Percentiles rank a stretch among this genome's conserved stretches.
These are phyloP conservation scores for Venturia nashicola DNA, from an alignment of 2,329 filamentous ascomycete genomes.

Conservation along the genomic window DNA sequence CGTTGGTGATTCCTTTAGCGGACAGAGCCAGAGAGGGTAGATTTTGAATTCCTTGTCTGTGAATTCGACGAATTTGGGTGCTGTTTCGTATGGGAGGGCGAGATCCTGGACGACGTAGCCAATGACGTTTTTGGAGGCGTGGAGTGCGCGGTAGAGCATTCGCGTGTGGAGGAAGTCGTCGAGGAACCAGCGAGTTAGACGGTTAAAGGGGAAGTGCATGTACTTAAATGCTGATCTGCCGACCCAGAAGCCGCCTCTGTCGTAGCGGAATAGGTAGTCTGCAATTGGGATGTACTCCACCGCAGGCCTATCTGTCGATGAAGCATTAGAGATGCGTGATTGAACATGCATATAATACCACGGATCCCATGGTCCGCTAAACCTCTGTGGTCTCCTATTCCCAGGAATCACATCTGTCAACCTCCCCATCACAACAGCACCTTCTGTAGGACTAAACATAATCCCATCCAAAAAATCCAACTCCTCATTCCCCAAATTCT, in stretches of 20 bases:
- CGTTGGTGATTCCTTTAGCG: constrained; percentile 13
- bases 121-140: constrained; percentile 47
- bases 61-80: constrained; percentile 9
- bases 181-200: constrained; percentile 46
- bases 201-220: constrained; percentile 53
- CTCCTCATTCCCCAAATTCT: constrained; percentile 24
- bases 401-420: constrained; percentile 21
- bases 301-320: constrained; percentile 14
- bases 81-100: constrained; percentile 28
- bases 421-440: constrained; percentile 33
- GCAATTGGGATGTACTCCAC: constrained; percentile 47
- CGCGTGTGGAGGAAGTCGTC: constrained; percentile 52
- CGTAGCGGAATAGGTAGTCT: constrained; percentile 64
- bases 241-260: constrained; percentile 59
- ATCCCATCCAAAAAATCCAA: constrained; percentile 40
- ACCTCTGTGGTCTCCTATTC: constrained; percentile 17
- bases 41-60: constrained; percentile 9
- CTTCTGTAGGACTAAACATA: constrained; percentile 30
- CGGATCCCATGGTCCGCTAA: constrained; percentile 32
- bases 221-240: constrained; percentile 51
- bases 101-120: constrained; percentile 52
- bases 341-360: constrained; percentile 39
- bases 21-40: constrained; percentile 38
- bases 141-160: constrained; percentile 53
- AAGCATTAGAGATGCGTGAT: constrained; percentile 20